phyloP scores from a whole-genome alignment of 768 basidiomycete genomes.

The Suillus subalutaceus region DNA sequence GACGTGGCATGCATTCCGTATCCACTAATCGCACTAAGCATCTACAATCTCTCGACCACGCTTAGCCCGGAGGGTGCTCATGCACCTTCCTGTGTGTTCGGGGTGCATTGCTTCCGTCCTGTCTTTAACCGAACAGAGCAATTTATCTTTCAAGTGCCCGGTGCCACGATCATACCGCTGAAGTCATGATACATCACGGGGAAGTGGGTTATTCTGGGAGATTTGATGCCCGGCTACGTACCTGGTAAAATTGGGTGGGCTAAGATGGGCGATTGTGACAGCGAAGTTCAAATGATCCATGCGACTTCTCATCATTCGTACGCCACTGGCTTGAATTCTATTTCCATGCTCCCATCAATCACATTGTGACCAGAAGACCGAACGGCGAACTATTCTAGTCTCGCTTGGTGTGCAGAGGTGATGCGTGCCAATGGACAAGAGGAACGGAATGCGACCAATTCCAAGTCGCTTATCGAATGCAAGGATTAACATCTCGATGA shows the following conservation, averaged over 20 bases:
- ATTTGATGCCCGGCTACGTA: background rate
- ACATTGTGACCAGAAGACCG: background rate
- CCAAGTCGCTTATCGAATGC: background rate
- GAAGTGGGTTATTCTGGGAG: background rate
- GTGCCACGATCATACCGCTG: background rate
- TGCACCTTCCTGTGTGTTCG: constrained; percentile 1
- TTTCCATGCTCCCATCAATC: background rate
- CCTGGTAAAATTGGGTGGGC: background rate
- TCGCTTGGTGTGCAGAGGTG: background rate
- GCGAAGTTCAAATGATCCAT: background rate
- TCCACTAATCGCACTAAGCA: background rate
- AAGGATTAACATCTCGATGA: background rate
- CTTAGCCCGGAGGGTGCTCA: background rate
- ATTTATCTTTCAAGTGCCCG: constrained; percentile 10
- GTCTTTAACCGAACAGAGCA: background rate
- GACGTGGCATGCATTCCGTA: background rate
- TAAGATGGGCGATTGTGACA: background rate
- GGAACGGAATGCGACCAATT: background rate
- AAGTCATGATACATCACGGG: background rate
- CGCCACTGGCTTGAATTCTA: background rate
- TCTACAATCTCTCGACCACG: background rate
- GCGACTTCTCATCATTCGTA: background rate
- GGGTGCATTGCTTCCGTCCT: background rate
- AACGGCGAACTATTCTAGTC: background rate
- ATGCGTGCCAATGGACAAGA: background rate